Evolutionary conservation across 1,284 basidiomycete species (phyloP).

Genomic region (Trichosporon ovoides): DNA sequence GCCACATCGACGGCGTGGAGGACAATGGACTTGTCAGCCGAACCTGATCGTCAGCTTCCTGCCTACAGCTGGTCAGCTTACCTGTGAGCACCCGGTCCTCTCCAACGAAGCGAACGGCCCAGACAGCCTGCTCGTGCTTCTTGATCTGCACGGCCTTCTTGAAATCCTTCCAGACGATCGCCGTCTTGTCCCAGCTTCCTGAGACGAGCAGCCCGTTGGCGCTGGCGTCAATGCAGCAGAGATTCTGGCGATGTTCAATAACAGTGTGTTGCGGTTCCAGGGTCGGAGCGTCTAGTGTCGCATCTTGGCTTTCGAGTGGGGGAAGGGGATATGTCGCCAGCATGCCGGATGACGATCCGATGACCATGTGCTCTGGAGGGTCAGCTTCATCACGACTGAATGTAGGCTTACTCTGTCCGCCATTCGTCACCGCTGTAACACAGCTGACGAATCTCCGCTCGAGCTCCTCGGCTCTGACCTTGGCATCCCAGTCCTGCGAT

Average conservation of each 20-base stretch:
- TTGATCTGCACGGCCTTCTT: conserved; percentile 68
- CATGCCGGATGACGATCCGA: conserved; percentile 77
- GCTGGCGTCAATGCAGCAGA: conserved; percentile 76
- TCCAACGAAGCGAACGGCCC: conserved; percentile 82
- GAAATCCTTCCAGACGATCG: conserved; percentile 86
- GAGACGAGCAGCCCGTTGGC: conserved; percentile 71
- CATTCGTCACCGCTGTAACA: conserved; percentile 33
- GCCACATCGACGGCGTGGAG: conserved; percentile 66
- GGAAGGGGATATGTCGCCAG: conserved; percentile 64
- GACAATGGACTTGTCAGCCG: conserved; percentile 91
- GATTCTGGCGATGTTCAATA: conserved; percentile 82
- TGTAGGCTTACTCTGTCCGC: conserved; percentile 38
- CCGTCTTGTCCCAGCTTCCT: conserved; percentile 98
- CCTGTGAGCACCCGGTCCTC: conserved; percentile 78
- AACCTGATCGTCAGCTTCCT: conserved; percentile 55
- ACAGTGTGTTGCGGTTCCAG: conserved; percentile 71
- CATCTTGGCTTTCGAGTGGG: conserved; percentile 21
- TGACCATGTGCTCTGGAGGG: conserved; percentile 65
- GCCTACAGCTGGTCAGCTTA: conserved; percentile 34
- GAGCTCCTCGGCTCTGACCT: conserved; percentile 75
- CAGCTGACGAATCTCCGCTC: conserved; percentile 60
- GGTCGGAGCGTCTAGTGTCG: conserved; percentile 54
- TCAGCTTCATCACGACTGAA: conserved; percentile 3
- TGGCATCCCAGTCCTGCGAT: conserved; percentile 61
- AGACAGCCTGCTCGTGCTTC: conserved; percentile 87